phyloP scores from a whole-genome alignment of 768 basidiomycete species.

The Mycena haematopus region DNA sequence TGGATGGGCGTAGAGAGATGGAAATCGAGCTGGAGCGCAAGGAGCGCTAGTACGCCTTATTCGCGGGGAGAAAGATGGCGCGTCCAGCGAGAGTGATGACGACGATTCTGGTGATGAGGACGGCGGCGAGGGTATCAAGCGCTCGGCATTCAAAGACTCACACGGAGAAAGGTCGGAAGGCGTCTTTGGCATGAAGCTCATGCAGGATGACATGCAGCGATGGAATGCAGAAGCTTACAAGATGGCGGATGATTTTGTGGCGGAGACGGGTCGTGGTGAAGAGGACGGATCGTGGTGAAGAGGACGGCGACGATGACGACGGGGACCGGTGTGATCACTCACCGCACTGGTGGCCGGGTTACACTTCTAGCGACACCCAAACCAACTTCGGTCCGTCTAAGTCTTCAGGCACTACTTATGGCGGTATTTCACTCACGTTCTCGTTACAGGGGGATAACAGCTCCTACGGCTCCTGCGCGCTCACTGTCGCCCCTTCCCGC shows the following conservation, averaged over 20 bases:
- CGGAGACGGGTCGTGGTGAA: conserved; percentile 77
- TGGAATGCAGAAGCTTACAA: conserved; percentile 61
- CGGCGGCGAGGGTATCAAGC: conserved; percentile 60
- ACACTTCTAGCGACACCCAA: conserved; percentile 44
- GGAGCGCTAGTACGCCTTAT: conserved; percentile 83
- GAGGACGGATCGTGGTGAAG: too few relatives aligned
- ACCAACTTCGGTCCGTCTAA: conserved; percentile 34
- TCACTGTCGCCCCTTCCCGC: conserved; percentile 19
- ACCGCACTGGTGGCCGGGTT: conserved; percentile 71
- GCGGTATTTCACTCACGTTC: not conserved
- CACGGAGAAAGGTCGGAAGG: conserved; percentile 55
- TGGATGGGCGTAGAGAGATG: conserved; percentile 63
- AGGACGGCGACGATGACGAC: conserved; percentile 38
- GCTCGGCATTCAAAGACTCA: conserved; percentile 69
- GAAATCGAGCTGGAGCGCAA: conserved; percentile 86
- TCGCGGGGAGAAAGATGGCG: conserved; percentile 53
- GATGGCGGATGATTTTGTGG: conserved; percentile 74
- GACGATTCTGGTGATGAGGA: conserved; percentile 53
- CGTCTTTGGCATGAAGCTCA: conserved; percentile 97
- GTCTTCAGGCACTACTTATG: not conserved
- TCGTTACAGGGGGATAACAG: not conserved
- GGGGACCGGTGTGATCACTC: conserved; percentile 48
- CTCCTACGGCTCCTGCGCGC: conserved; percentile 28
- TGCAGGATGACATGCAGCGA: conserved; percentile 88
- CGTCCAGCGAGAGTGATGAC: conserved; percentile 48